Evolutionary conservation across 73 alveolate genomes (phyloP).

Genomic region (Tetrahymena thermophila): DNA sequence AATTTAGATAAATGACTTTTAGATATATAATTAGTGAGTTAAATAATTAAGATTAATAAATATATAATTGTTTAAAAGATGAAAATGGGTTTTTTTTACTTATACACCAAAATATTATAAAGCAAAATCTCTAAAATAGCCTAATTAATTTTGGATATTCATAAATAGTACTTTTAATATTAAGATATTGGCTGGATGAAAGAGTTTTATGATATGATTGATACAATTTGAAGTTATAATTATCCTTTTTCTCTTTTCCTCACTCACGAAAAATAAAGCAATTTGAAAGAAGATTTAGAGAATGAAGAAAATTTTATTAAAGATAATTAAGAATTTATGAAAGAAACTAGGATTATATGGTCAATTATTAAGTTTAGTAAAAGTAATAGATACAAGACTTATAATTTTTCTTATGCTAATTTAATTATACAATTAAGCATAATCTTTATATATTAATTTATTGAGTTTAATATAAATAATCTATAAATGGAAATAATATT

Average conservation of each 20-base stretch:
- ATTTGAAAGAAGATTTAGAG: neutral
- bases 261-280: neutral
- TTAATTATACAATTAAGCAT: neutral
- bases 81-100: neutral
- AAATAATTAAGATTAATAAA: neutral
- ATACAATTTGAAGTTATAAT: neutral
- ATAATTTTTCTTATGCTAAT: neutral
- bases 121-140: neutral
- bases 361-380: neutral
- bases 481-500: neutral
- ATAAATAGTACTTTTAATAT: neutral
- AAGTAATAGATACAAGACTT: neutral
- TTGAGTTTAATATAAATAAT: neutral
- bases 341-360: neutral
- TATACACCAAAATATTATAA: neutral
- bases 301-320: neutral
- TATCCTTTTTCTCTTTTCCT: neutral
- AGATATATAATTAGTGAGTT: neutral
- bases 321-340: neutral
- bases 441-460: neutral
- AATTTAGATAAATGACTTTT: neutral
- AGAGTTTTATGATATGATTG: neutral
- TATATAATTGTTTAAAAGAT: neutral
- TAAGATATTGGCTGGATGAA: neutral
- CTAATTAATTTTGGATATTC: neutral